Base-by-base conservation (phyloP, 1,284 basidiomycete genomes). In the Golubevia pallescens region DNA sequence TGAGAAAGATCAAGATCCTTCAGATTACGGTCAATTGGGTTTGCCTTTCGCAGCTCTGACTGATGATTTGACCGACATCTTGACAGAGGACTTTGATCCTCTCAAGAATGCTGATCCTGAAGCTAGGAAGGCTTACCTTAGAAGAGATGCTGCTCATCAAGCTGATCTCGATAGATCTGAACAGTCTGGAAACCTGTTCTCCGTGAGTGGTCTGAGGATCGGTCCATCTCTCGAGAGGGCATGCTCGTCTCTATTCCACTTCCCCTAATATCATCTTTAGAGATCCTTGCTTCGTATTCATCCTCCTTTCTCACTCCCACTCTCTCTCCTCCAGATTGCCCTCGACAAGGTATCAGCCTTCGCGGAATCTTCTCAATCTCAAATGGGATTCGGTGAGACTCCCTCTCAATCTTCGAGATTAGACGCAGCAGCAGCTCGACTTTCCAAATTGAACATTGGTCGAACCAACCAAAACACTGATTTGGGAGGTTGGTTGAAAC, bases 21-120 rank as follows among this genome's bases (percentile, higher is more conserved):
- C 42, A 48, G 60, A 16, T 53, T 55, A 23, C 48, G 60, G 23
- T 53, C 42, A n/a, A 61, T 20, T 19, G 53, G 53, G 23, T 53
- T 53, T 32, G 32, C 57, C 60, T 32, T 55, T 61, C 23, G 53
- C 60, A 6, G 60, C 54, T n/a, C 60, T 61, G n/a, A 53, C 60
- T 19, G 60, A 61, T 34, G 60, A 61, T 20, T 21, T 61, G 16
- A 53, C 38, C 4, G 53, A 55, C 48, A 56, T 55, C 42, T 61
- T 61, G 19, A 38, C 34, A 4, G 5, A 38, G 10, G 60, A 61
- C 48, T 61, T 61, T 24, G 60, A 61, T 32, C 60, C 60, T 24
- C 60, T 61, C 48, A n/a, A 61, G 48, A 53, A 61, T 10, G 60
- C 60, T 2, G 54, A 53, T 2, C 60, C 60, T 21, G 42, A 61